Evolutionary conservation across 225 moss, liverwort and hornwort genomes (phyloP).

Genomic region (Bryoerythrophyllum caledonicum): DNA sequence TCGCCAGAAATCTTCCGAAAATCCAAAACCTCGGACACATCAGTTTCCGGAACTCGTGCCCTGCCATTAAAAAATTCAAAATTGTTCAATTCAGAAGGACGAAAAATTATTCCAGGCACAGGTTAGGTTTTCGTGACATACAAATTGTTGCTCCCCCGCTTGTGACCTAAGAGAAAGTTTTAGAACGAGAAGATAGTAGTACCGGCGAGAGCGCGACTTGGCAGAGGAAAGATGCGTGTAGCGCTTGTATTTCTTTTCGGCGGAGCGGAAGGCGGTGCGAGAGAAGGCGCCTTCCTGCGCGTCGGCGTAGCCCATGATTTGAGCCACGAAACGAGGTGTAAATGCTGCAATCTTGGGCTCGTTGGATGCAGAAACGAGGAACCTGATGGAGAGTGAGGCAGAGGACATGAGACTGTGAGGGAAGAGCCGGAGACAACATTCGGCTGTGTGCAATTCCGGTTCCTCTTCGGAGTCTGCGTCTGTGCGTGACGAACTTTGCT

Average conservation of each 20-base stretch:
- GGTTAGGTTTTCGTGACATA: too few species aligned
- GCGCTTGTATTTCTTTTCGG: conserved; percentile 92
- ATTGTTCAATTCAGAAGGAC: too few species aligned
- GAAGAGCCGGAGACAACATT: neutral
- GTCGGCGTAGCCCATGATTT: conserved; percentile 83
- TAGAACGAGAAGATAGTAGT: neutral
- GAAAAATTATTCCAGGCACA: neutral
- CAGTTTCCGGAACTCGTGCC: conserved; percentile 66
- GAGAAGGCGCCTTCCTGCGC: conserved; percentile 73
- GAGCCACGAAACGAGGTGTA: neutral
- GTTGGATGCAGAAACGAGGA: too few species aligned
- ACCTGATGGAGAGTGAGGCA: neutral
- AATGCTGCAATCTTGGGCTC: neutral
- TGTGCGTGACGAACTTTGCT: neutral
- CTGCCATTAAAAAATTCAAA: conserved; percentile 26
- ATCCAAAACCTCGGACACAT: conserved; percentile 87
- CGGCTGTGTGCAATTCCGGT: neutral
- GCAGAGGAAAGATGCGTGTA: conserved; percentile 80
- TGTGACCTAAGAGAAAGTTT: neutral
- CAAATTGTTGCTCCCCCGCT: too few species aligned
- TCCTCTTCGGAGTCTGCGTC: neutral
- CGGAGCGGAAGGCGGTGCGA: conserved; percentile 89
- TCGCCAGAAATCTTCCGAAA: conserved; percentile 49
- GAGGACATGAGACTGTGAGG: too few species aligned
- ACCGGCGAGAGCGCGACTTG: conserved; percentile 59